phyloP scores from a whole-genome alignment of 2,329 filamentous ascomycete genomes.

The Dactylellina cionopaga region DNA sequence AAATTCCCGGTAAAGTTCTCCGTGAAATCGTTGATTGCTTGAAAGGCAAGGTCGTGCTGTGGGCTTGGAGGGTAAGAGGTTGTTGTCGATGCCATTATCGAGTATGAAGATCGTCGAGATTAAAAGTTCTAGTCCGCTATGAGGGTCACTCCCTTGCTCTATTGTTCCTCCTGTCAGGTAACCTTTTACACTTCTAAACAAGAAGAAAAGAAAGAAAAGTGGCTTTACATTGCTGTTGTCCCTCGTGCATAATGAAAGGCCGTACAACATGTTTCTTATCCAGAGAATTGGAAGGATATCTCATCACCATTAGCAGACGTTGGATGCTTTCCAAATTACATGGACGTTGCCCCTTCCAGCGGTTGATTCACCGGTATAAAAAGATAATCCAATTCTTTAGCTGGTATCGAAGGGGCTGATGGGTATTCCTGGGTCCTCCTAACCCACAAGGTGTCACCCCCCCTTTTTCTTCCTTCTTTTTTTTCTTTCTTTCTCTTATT shows the following conservation, averaged over 20 bases:
- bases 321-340: constrained; percentile 51
- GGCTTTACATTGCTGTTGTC: constrained; percentile 44
- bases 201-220: constrained; percentile 23
- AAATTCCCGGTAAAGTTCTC: constrained; percentile 50
- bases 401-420: constrained; percentile 52
- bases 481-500: constrained; percentile 34
- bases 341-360: constrained; percentile 52
- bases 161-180: constrained; percentile 22
- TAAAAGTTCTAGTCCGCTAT: constrained; percentile 36
- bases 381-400: constrained; percentile 48
- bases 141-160: constrained; percentile 33
- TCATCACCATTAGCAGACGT: constrained; percentile 52
- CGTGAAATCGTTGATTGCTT: constrained; percentile 51
- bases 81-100: constrained; percentile 50
- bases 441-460: no score
- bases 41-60: constrained; percentile 48
- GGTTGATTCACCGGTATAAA: constrained; percentile 49
- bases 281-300: constrained; percentile 51
- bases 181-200: constrained; percentile 21
- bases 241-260: constrained; percentile 17
- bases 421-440: constrained; percentile 49
- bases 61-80: constrained; percentile 50
- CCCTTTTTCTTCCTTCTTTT: constrained; percentile 45
- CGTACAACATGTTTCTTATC: constrained; percentile 43
- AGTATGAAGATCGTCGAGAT: constrained; percentile 39